Base-by-base conservation (phyloP, 768 basidiomycete genomes). In the Collybia sp. region DNA sequence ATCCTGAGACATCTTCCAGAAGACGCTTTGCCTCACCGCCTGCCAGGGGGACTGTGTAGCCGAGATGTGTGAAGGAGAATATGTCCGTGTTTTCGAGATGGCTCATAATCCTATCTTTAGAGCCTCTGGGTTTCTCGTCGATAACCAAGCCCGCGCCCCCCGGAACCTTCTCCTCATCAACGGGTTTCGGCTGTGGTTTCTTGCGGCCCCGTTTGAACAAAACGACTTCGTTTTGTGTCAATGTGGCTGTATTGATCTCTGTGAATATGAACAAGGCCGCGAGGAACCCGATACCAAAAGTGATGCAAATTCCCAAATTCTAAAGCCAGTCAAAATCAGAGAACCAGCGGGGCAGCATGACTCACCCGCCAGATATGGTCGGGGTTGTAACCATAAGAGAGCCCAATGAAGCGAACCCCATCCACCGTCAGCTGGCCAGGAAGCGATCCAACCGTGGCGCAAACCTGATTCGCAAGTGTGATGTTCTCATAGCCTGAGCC, bases 11-110 rank as follows among this genome's bases (percentile, higher is more conserved):
- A 39, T 88, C 75, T 51, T 90, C 76, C 45, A 92, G 68, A 1
- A 92, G 69, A 25, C 62, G 64, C 32, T 76, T 66, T 16, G 63
- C 55, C 5, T 75, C 77, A 3, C 10, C n/a, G 17, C 71, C 72
- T 2, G 65, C 50, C 12, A 82, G 69, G 1, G 75, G 69, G 0
- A 93, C 81, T 30, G 73, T 75, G 59, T 93, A 94, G 46, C 71
- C 67, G 40, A 91, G 51, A 49, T 80, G 68, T 43, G 82, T 73
- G 88, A 89, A 96, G 1, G 92, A 88, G 64, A 96, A 93, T 5
- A 83, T 73, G 53, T 85, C 74, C 15, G 61, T 70, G 72, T 64
- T 68, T 43, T 67, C 68, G 53, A 67, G 71, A 19, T 62, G 57
- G 1, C 51, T 42, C 5, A 58, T 59, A 30, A 56, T 55, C 12